Percentiles rank a stretch among this genome's conserved stretches.
These are phyloP conservation scores for Xylaria sp. DNA, from an alignment of 2,329 filamentous ascomycete species.

Conservation along the genomic window DNA sequence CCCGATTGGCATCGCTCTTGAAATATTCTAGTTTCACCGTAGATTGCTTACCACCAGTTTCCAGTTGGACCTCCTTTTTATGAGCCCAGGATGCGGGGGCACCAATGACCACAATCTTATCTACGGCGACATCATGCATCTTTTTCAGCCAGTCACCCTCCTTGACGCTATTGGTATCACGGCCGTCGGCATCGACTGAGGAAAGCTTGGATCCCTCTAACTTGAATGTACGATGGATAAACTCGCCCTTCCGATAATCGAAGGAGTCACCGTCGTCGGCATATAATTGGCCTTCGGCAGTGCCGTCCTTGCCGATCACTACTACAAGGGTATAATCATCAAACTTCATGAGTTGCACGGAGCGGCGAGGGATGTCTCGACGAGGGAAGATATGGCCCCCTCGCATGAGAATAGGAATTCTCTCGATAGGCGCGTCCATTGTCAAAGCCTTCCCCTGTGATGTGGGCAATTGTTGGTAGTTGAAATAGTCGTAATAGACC, in stretches of 20 bases:
- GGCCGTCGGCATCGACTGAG: slow-evolving; percentile 73
- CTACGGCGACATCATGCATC: slow-evolving; percentile 81
- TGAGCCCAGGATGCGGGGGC: slow-evolving; percentile 77
- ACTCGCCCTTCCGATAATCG: slow-evolving; percentile 85
- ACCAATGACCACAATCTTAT: slow-evolving; percentile 85
- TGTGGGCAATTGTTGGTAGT: slow-evolving; percentile 77
- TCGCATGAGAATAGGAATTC: slow-evolving; percentile 89
- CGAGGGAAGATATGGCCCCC: slow-evolving; percentile 92
- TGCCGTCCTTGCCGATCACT: slow-evolving; percentile 71
- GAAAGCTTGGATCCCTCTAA: slow-evolving; percentile 70
- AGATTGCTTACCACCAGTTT: slow-evolving; percentile 63
- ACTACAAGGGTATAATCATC: slow-evolving; percentile 95
- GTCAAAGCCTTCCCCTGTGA: slow-evolving; percentile 75
- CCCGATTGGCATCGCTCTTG: slow-evolving; percentile 57
- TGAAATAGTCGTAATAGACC: slow-evolving; percentile 95
- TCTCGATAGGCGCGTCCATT: slow-evolving; percentile 81
- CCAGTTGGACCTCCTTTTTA: slow-evolving; percentile 67
- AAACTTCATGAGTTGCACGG: slow-evolving; percentile 87
- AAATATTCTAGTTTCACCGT: slow-evolving; percentile 70
- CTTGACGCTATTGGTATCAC: slow-evolving; percentile 66
- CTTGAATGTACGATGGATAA: slow-evolving; percentile 84
- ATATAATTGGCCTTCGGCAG: slow-evolving; percentile 84
- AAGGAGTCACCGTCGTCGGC: slow-evolving; percentile 94
- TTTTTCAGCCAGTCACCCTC: slow-evolving; percentile 79
- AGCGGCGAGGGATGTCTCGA: slow-evolving; percentile 86